phyloP scores from a whole-genome alignment of 106 monocot species.

The Platanthera guangdongensis region DNA sequence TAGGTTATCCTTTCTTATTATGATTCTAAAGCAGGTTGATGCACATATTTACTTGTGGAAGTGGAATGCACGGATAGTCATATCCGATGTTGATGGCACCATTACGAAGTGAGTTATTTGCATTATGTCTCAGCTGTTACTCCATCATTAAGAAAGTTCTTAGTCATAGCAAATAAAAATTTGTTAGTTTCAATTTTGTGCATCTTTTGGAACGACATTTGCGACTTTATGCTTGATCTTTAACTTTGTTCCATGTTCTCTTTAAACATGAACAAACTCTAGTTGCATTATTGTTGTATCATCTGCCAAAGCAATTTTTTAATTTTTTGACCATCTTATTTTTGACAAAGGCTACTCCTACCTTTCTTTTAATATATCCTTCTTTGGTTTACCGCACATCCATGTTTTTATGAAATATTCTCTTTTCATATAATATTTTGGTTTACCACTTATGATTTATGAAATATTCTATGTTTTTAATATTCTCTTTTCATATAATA shows the following conservation, averaged over 20 bases:
- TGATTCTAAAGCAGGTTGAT: slow-evolving; percentile 57
- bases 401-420: neutral
- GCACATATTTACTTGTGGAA: slow-evolving; percentile 96
- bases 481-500: neutral
- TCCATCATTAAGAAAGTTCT: neutral
- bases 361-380: neutral
- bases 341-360: neutral
- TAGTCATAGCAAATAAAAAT: neutral
- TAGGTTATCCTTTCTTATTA: slow-evolving; percentile 7
- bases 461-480: neutral
- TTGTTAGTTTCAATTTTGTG: neutral
- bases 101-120: slow-evolving; percentile 73
- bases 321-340: neutral
- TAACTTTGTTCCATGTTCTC: neutral
- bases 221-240: neutral
- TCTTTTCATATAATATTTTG: no score
- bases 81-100: slow-evolving; percentile 98
- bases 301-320: neutral
- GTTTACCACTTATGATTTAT: neutral
- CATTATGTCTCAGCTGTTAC: neutral
- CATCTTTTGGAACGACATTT: neutral
- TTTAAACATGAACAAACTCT: neutral
- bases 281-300: neutral
- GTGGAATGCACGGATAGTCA: slow-evolving; percentile 95
- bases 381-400: neutral